Conservation (phyloP, 768 basidiomycete genomes). For the Suillus americanus region DNA sequence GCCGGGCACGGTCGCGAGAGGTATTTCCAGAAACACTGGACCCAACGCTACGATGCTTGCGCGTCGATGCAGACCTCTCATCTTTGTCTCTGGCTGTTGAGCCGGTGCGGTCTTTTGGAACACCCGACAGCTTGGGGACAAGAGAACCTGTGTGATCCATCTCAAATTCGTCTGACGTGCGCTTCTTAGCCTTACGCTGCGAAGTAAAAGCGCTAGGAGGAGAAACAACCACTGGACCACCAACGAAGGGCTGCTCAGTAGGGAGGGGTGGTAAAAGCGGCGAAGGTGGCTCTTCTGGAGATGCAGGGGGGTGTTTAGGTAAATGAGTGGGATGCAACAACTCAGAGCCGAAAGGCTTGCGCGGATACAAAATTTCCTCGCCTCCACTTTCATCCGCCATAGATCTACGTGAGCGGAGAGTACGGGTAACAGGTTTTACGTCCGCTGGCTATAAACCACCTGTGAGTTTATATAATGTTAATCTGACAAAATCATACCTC, state of each 20-base stretch:
- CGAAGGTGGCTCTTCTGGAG: constrained; percentile 23
- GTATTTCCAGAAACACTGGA: constrained; percentile 41
- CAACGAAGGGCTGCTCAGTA: constrained; percentile 31
- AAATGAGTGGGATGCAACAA: constrained; percentile 33
- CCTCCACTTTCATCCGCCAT: constrained; percentile 84
- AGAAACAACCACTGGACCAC: constrained; percentile 36
- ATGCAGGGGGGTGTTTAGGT: constrained; percentile 29
- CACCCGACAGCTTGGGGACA: constrained; percentile 47
- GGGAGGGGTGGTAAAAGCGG: constrained; percentile 32
- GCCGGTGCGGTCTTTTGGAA: constrained; percentile 27
- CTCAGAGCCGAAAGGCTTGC: constrained; percentile 43
- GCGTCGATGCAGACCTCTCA: constrained; percentile 46
- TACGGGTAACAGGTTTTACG: constrained; percentile 43
- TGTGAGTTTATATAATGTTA: neutral
- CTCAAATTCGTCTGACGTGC: constrained; percentile 82
- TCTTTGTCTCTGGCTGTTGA: constrained; percentile 46
- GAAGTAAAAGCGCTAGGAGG: constrained; percentile 70
- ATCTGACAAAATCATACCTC: constrained; percentile 46
- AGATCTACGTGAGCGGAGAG: constrained; percentile 61
- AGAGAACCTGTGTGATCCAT: constrained; percentile 68
- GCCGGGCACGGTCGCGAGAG: constrained; percentile 43
- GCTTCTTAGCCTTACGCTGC: constrained; percentile 63
- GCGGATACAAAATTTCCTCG: constrained; percentile 87
- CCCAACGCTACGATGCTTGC: constrained; percentile 75
- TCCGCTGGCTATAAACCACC: constrained; percentile 38